These are phyloP conservation scores for Choanephora cucurbitarum DNA, from an alignment of 371 early-diverging fungal species.

Conservation along the genomic window DNA sequence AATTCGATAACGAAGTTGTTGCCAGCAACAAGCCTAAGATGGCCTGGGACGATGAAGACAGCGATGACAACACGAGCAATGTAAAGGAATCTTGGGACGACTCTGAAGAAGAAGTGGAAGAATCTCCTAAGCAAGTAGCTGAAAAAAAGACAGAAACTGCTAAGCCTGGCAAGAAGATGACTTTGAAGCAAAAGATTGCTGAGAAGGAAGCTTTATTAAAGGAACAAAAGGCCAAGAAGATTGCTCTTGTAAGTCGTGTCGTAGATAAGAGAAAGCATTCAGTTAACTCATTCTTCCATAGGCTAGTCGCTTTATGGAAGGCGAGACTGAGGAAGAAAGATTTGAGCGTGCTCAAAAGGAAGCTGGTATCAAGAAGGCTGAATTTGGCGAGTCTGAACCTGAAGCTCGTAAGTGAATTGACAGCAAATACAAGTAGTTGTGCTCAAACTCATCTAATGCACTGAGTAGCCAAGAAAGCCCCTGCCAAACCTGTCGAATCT, in stretches of 20 bases:
- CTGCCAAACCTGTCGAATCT: constrained; percentile 57
- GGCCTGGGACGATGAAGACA: constrained; percentile 85
- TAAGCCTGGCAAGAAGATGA: constrained; percentile 26
- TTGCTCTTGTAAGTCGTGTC: constrained; percentile 35
- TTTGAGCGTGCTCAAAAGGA: constrained; percentile 59
- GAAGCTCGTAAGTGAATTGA: constrained; percentile 13
- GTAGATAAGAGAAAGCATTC: constrained; percentile 26
- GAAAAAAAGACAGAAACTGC: constrained; percentile 38
- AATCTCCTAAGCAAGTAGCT: constrained; percentile 1
- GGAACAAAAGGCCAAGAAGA: constrained; percentile 42
- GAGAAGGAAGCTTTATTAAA: constrained; percentile 47
- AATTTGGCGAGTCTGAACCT: constrained; percentile 50
- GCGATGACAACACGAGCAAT: constrained; percentile 55
- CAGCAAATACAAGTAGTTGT: constrained; percentile 19
- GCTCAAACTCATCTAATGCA: background rate
- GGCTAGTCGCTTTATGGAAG: constrained; percentile 37
- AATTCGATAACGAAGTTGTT: constrained; percentile 34
- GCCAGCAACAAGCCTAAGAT: constrained; percentile 35
- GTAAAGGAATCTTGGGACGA: constrained; percentile 77
- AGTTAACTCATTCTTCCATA: constrained; percentile 43
- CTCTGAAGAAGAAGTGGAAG: constrained; percentile 63
- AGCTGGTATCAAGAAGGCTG: constrained; percentile 58
- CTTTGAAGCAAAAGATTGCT: constrained; percentile 70
- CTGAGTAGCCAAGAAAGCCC: constrained; percentile 22
- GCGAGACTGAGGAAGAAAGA: constrained; percentile 72